Percentiles rank a stretch among this genome's conserved stretches.
Conservation (phyloP, 805 yeast species). For the Kuraishia cidri region DNA sequence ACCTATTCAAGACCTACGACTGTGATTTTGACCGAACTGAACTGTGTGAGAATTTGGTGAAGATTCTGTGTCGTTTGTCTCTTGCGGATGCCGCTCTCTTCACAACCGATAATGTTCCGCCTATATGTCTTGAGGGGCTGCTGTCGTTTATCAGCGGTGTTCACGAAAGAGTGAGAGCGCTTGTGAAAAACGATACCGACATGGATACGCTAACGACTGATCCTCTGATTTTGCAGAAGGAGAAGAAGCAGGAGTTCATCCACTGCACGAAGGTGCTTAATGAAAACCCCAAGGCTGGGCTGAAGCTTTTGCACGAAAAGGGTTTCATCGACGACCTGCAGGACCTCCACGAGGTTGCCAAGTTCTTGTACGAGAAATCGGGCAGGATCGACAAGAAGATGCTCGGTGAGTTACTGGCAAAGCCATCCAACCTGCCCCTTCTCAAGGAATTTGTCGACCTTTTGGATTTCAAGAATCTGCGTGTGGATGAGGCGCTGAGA, state of each 20-base stretch:
- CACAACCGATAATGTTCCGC: constrained; percentile 85
- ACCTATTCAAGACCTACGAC: constrained; percentile 75
- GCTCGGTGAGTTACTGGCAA: constrained; percentile 80
- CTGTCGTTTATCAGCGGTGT: constrained; percentile 61
- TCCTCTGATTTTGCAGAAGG: constrained; percentile 30
- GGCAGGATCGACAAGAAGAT: constrained; percentile 80
- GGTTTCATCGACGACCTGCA: constrained; percentile 44
- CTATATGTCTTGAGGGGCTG: constrained; percentile 85
- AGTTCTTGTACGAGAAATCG: constrained; percentile 69
- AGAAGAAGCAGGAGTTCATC: constrained; percentile 66
- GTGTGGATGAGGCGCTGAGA: constrained; percentile 93
- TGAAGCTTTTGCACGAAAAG: constrained; percentile 50
- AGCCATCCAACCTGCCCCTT: constrained; percentile 54
- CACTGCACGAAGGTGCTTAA: constrained; percentile 71
- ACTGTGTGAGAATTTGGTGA: constrained; percentile 56
- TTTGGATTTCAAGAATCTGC: constrained; percentile 66
- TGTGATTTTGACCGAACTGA: constrained; percentile 86
- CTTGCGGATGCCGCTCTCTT: constrained; percentile 76
- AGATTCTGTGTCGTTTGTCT: constrained; percentile 67
- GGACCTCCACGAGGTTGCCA: constrained; percentile 59
- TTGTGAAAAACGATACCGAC: constrained; percentile 14
- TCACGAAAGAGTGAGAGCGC: constrained; percentile 35
- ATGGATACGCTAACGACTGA: constrained; percentile 7
- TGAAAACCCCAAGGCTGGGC: constrained; percentile 69
- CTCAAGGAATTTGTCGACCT: constrained; percentile 55